Base-by-base conservation (phyloP, 208 protist species). In the Wallacemonas sp. region DNA sequence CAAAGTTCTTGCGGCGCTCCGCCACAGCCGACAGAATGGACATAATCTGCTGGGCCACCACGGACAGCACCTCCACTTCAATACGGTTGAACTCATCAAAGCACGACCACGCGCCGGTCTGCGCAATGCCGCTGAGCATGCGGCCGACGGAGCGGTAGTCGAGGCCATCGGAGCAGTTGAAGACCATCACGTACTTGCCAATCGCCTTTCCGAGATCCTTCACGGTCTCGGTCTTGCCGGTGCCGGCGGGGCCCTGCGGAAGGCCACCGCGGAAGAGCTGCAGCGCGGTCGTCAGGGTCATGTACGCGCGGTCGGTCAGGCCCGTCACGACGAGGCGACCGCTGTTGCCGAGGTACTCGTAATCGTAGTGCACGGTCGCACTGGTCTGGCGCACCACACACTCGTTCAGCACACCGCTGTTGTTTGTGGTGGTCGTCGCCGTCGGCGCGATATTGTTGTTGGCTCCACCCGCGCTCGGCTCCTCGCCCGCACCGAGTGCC, bases 61-160 rank as follows among this genome's bases (percentile, higher is more conserved):
- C 98, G 20, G 97, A 99, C 11, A 99, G 84, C 76, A 99, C 98
- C 85, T 99, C 98, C 33, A 99, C 87, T 76, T 98, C 92, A 44
- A 99, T 98, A 77, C 98, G 95, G 73, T 99, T 99, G 79, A 99
- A 99, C 92, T 99, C 98, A 78, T 99, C 97, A 72, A 99, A 99
- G 76, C 98, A 99, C 14, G 92, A 97, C 98, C 98, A 99, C 55
- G 95, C 92, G 52, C 98, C 98, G 11, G 96, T 99, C 81, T 99
- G 98, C 14, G 97, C 97, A 50, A 99, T 94, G 67, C 98, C 98
- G 62, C 83, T 94, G 52, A 99, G 96, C 86, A 98, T 97, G 52
- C 92, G 83, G 18, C 91, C 97, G 32, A 99, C 82, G 3, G 97
- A 98, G 72, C 95, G 96, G 84, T 98, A 98, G 73, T 99, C 97